Percentiles rank a stretch among this genome's conserved stretches.
Conservation (phyloP, 495 filamentous ascomycete species). For the Annulohypoxylon maeteangense region DNA sequence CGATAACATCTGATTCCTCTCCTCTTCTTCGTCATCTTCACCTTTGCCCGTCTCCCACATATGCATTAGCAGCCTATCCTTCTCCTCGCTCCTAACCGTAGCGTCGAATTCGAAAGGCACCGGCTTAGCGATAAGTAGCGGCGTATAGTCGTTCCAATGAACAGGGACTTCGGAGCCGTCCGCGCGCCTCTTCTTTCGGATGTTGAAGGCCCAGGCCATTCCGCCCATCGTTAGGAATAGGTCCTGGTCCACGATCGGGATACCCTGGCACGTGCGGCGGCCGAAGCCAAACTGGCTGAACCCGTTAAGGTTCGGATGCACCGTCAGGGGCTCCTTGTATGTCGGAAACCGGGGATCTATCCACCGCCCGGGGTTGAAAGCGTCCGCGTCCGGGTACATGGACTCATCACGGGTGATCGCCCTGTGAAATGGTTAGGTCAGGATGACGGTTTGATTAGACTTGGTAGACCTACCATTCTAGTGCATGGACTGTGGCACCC, state of each 20-base stretch:
- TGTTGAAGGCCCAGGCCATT: conserved; percentile 67
- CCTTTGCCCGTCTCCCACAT: conserved; percentile 53
- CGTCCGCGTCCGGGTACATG: conserved; percentile 69
- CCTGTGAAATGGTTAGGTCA: conserved; percentile 60
- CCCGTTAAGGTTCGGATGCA: conserved; percentile 64
- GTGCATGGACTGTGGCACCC: conserved; percentile 66
- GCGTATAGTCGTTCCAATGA: conserved; percentile 62
- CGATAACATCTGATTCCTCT: conserved; percentile 20
- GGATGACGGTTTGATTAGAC: conserved; percentile 7
- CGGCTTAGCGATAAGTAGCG: conserved; percentile 66
- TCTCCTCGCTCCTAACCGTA: conserved; percentile 49
- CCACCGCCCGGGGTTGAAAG: conserved; percentile 66
- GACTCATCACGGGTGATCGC: conserved; percentile 69
- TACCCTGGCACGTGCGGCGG: conserved; percentile 67
- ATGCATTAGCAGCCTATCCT: conserved; percentile 38
- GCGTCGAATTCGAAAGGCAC: conserved; percentile 59
- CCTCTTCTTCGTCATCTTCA: conserved; percentile 41
- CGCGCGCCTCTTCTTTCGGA: conserved; percentile 55
- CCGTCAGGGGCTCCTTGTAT: conserved; percentile 64
- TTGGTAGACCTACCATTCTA: conserved; percentile 58
- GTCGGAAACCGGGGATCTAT: conserved; percentile 62
- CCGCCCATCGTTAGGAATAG: conserved; percentile 67
- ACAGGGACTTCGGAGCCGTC: conserved; percentile 54
- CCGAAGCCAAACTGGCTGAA: conserved; percentile 71
- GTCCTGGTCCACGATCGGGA: conserved; percentile 65